Percentiles rank a stretch among this genome's conserved stretches.
phyloP scores from a whole-genome alignment of 2,329 filamentous ascomycete genomes.

The Phaeoacremonium minimum region DNA sequence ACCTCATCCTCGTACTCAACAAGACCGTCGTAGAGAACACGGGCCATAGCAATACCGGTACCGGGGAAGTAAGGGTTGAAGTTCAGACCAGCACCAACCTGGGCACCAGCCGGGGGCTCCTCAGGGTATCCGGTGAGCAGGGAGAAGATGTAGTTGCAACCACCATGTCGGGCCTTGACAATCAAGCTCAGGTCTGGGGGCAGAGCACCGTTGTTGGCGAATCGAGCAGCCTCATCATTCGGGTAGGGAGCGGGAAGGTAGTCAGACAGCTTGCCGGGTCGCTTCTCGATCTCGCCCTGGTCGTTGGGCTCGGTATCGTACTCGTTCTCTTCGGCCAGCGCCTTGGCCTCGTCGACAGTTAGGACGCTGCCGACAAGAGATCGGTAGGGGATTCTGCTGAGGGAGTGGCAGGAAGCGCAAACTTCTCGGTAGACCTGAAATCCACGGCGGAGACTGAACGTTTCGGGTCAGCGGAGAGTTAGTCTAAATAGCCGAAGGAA shows the following conservation, averaged over 20 bases:
- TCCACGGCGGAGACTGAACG: constrained; percentile 90
- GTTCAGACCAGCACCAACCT: constrained; percentile 86
- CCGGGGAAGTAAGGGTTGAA: constrained; percentile 99
- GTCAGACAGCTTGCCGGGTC: constrained; percentile 96
- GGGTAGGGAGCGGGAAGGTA: constrained; percentile 95
- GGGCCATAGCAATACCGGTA: constrained; percentile 97
- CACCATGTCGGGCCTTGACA: constrained; percentile 94
- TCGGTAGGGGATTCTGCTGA: constrained; percentile 91
- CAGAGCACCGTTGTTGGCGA: constrained; percentile 96
- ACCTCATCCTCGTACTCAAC: constrained; percentile 98
- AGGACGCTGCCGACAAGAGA: constrained; percentile 83
- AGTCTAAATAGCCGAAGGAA: constrained; percentile 31
- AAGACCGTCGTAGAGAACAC: constrained; percentile 94
- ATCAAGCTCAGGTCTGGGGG: constrained; percentile 97
- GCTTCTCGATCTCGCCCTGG: constrained; percentile 96
- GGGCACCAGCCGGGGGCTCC: constrained; percentile 84
- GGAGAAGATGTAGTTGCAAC: constrained; percentile 97
- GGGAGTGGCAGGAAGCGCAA: constrained; percentile 95
- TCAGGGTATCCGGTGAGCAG: constrained; percentile 97
- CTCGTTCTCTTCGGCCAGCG: constrained; percentile 94
- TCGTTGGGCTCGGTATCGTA: constrained; percentile 98
- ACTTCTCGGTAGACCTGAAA: constrained; percentile 99
- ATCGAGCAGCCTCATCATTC: constrained; percentile 97
- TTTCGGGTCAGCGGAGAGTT: constrained; percentile 5
- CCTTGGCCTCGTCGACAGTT: constrained; percentile 98